Evolutionary conservation across 345 rosid genomes (phyloP), one percentile per base, ranked within the genome.

Genomic region (Excoecaria agallocha): DNA sequence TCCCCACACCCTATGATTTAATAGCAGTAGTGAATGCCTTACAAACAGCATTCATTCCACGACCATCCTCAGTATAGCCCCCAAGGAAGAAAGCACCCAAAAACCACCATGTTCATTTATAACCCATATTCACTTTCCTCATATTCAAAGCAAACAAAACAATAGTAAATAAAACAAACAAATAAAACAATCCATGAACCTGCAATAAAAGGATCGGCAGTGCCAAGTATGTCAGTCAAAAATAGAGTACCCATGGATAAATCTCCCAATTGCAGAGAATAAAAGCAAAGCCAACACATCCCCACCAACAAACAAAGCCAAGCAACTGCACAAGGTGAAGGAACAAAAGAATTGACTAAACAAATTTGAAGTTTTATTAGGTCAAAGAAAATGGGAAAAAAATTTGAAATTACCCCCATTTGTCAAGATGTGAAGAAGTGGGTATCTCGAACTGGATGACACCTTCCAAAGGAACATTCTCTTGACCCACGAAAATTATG

Each of bases 71-170:
- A 1, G 83, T 85, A 79, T 89, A 92, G 5, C 93, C 97, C 16
- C 98, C 98, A 54, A 94, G 86, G 86, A 94, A 92, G 84, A 91
- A 92, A 39, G 98, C 98, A 77, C 97, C 86, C 76, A 94, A 78
- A 79, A 91, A 91, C 98, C 98, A 94, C 72, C 98, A 97, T 92
- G 79, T 49, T 52, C 68, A 41, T 49, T 25, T 70, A 71, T 48
- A 68, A 77, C 63, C 74, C 61, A 64, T 62, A 70, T 68, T 63
- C 68, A 16, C 12, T 46, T 64, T 11, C 12, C 8, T 30, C 10
- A 41, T 20, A 52, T 35, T 48, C 10, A 66, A 70, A 48, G 55
- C 48, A 72, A 0, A 30, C 1, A 20, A 50, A 22, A 19, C 41
- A n/a, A n/a, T n/a, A n/a, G n/a, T n/a, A n/a, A n/a, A n/a, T n/a